phyloP scores from a whole-genome alignment of 75 land plant species.

The Adiantum capillusveneris region DNA sequence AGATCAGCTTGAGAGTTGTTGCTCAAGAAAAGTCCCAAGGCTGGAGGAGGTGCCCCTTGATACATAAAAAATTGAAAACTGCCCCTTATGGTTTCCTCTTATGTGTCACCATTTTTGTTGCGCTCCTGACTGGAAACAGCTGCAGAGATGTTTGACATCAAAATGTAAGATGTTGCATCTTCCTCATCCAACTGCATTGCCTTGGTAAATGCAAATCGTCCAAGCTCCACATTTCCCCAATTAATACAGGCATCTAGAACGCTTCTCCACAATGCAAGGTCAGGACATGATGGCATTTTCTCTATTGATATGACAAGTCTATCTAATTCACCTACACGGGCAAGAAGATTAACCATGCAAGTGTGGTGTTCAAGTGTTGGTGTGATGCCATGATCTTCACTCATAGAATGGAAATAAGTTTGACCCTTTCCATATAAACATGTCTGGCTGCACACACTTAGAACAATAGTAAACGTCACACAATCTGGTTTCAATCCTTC shows the following conservation, averaged over 20 bases:
- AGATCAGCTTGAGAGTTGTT: no score
- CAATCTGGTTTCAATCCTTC: constrained; percentile 33
- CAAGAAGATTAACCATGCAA: constrained; percentile 60
- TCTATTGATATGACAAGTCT: constrained; percentile 33
- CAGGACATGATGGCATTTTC: constrained; percentile 40
- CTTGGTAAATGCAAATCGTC: constrained; percentile 34
- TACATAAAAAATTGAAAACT: no score
- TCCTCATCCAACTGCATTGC: constrained; percentile 36
- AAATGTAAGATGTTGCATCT: constrained; percentile 40
- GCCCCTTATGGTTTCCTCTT: no score
- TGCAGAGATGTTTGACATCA: constrained; percentile 42
- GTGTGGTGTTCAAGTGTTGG: constrained; percentile 42
- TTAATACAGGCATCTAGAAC: constrained; percentile 44
- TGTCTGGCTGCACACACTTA: constrained; percentile 38
- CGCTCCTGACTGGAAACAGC: no score
- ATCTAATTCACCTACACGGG: constrained; percentile 37
- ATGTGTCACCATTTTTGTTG: no score
- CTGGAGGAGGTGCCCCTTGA: no score
- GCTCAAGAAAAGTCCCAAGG: no score
- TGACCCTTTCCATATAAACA: constrained; percentile 33
- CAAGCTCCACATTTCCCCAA: constrained; percentile 41
- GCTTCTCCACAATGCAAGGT: constrained; percentile 45
- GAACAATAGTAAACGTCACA: constrained; percentile 39
- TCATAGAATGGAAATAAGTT: constrained; percentile 35
- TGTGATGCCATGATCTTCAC: constrained; percentile 27